These are phyloP conservation scores for Russula lepida DNA, from an alignment of 768 basidiomycete species.

Conservation along the genomic window DNA sequence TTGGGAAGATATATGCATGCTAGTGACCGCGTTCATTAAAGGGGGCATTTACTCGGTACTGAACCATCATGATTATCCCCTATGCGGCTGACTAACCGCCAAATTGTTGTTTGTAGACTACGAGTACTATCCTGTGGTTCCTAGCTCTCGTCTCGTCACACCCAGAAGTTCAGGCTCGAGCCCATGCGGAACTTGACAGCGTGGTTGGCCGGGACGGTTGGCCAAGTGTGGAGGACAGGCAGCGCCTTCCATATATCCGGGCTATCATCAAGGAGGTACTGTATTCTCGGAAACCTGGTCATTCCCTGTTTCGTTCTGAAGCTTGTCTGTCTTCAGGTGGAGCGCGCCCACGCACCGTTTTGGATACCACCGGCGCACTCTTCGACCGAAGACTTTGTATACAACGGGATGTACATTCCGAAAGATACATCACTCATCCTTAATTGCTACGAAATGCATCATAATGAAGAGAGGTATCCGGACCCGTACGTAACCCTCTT, in stretches of 20 bases:
- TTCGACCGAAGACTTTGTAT: conserved; percentile 27
- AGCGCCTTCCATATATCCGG: conserved; percentile 24
- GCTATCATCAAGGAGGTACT: conserved; percentile 27
- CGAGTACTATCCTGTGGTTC: conserved; percentile 31
- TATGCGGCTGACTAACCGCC: neutral
- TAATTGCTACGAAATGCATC: conserved; percentile 26
- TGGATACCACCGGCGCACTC: conserved; percentile 28
- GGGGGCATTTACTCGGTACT: conserved; percentile 30
- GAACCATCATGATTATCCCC: neutral
- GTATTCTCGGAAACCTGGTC: neutral
- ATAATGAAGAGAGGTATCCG: conserved; percentile 30
- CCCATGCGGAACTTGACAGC: conserved; percentile 27
- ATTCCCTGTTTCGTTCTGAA: neutral
- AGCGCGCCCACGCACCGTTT: conserved; percentile 25
- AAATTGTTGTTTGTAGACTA: conserved; percentile 24
- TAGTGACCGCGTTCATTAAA: conserved; percentile 29
- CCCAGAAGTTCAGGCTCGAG: conserved; percentile 25
- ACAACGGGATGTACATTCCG: conserved; percentile 28
- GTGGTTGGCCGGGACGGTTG: conserved; percentile 22
- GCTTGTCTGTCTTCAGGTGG: conserved; percentile 15
- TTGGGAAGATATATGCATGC: conserved; percentile 30
- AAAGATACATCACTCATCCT: conserved; percentile 25
- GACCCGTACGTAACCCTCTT: conserved; percentile 29
- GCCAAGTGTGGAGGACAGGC: conserved; percentile 24
- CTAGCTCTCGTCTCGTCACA: conserved; percentile 22